Conservation (phyloP, 129 eudicot species). For the Saposhnikovia divaricata region DNA sequence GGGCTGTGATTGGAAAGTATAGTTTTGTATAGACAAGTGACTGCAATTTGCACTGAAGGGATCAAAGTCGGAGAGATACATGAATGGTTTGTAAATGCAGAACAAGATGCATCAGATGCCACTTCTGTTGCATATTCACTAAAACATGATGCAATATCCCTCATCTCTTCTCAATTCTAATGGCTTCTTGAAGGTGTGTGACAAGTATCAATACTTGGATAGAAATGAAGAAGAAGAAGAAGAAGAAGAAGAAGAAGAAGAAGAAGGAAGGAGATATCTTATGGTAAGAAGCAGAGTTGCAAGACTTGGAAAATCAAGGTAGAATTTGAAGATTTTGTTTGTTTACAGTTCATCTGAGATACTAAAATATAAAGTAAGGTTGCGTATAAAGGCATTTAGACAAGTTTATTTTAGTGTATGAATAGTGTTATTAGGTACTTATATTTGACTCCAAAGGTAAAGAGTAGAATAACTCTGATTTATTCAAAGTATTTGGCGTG, state of each 20-base stretch:
- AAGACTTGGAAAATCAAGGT: constrained; percentile 2
- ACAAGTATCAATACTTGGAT: too few species aligned
- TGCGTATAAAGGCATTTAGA: neutral
- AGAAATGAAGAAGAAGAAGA: neutral
- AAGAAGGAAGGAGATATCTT: too few species aligned
- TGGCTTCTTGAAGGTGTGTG: neutral
- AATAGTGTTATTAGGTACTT: neutral
- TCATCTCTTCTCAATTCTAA: constrained; percentile 28
- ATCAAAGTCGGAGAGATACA: constrained; percentile 33
- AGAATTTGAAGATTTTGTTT: constrained; percentile 14
- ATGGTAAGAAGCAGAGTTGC: constrained; percentile 1
- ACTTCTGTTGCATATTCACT: constrained; percentile 67
- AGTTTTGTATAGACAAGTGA: constrained; percentile 47
- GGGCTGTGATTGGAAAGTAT: constrained; percentile 32
- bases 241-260: neutral
- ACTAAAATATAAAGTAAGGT: neutral
- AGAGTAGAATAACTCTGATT: neutral
- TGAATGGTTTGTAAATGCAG: constrained; percentile 26
- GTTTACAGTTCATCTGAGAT: constrained; percentile 33
- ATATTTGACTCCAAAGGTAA: neutral
- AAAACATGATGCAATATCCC: constrained; percentile 70
- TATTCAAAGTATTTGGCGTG: neutral
- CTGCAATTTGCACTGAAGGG: constrained; percentile 58
- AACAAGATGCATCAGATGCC: constrained; percentile 54
- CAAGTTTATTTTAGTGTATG: neutral